Conservation (phyloP, 2,329 filamentous ascomycete genomes). For the Penicillium vulpinum region DNA sequence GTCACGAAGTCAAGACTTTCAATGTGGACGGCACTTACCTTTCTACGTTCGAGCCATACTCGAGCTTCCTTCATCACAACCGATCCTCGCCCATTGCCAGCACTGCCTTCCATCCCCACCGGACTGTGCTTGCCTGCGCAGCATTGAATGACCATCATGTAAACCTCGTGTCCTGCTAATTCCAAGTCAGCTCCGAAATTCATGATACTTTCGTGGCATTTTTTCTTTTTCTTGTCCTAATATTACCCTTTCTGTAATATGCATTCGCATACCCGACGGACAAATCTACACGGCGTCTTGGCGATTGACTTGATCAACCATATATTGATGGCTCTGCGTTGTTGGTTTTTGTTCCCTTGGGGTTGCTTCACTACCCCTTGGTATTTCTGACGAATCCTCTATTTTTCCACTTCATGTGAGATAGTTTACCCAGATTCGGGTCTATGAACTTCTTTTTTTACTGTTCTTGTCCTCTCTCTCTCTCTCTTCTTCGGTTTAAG, state of each 20-base stretch:
- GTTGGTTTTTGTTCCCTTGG: not conserved
- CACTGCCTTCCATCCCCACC: constrained; percentile 93
- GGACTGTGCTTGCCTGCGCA: constrained; percentile 84
- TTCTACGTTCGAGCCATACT: constrained; percentile 84
- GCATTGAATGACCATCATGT: constrained; percentile 86
- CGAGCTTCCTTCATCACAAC: constrained; percentile 79
- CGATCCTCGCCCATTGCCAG: constrained; percentile 79
- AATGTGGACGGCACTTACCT: constrained; percentile 80
- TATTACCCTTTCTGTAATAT: constrained; percentile 15
- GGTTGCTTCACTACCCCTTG: not conserved
- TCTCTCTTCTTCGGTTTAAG: not conserved
- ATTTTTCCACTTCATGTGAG: not conserved
- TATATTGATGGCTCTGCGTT: not conserved
- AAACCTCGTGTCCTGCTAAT: constrained; percentile 74
- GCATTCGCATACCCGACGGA: constrained; percentile 7
- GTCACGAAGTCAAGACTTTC: constrained; percentile 87
- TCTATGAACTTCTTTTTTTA: not conserved
- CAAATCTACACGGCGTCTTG: constrained; percentile 15
- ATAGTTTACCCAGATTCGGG: not conserved
- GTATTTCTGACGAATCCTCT: not conserved
- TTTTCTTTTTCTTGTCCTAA: constrained; percentile 3
- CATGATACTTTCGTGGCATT: not conserved
- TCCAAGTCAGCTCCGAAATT: not conserved
- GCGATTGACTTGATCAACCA: constrained; percentile 5
- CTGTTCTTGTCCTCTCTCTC: not conserved